Base-by-base conservation (phyloP, 1,284 basidiomycete genomes). In the Ceratobasidium papillatum region DNA sequence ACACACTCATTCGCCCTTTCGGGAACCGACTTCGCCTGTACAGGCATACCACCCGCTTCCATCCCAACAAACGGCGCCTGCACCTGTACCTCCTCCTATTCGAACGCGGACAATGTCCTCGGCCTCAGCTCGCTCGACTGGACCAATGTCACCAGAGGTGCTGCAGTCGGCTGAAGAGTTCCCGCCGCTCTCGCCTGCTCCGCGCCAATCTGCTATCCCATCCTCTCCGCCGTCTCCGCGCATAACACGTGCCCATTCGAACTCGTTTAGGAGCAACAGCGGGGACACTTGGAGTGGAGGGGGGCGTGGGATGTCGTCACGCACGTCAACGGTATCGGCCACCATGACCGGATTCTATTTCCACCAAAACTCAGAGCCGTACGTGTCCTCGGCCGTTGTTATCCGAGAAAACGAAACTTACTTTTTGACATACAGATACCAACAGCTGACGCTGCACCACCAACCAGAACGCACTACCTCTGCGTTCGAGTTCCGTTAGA, bases 291-390 rank as follows among this genome's bases (percentile, higher is more conserved):
- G 59, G 47, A 59, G 59, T 52, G 52, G 58, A 65, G 69, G 56
- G 45, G 52, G 76, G 51, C 62, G 49, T 34, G 52, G 77, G 63
- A 30, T 45, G 45, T 56, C 74, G 87, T 74, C 91, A 91, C 19
- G 90, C 88, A 22, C 54, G 65, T 36, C 51, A 19, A 51, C 36
- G 14, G 32, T 41, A 41, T 54, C 68, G 11, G 80, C 79, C n/a
- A 80, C 81, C 56, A 95, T 95, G 92, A 91, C 88, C 77, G 94
- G 94, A 32, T 97, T 94, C 83, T 98, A 98, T 84, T 98, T 94
- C 84, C 96, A 98, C 84, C 91, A 92, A 84, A 92, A 93, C 79
- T 93, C 91, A 72, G 93, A 94, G 79, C 93, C 93, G 89, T 94
- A 80, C 83, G 91, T n/a, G n/a, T 88, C 30, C 14, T 34, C 59